These are phyloP conservation scores for Leccinum disarticulatum DNA, from an alignment of 768 basidiomycete species.

Conservation along the genomic window DNA sequence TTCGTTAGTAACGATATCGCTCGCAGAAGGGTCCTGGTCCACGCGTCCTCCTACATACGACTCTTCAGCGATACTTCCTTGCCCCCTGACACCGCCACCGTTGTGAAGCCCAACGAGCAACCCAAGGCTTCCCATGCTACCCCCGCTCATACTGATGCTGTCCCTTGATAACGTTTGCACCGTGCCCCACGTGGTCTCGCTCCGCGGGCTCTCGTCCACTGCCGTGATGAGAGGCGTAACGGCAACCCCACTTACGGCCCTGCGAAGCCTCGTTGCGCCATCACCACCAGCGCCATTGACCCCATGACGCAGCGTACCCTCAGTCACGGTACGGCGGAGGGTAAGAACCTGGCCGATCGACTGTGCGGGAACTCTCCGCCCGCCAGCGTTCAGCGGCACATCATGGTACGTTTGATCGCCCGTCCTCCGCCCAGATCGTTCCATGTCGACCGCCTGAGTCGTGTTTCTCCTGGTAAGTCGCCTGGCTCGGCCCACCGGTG, in stretches of 20 bases:
- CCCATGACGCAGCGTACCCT: slow-evolving; percentile 8
- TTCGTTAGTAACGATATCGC: slow-evolving; percentile 16
- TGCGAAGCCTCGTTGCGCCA: slow-evolving; percentile 8
- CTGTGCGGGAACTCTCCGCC: slow-evolving; percentile 21
- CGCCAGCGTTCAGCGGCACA: slow-evolving; percentile 14
- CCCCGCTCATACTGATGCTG: slow-evolving; percentile 15
- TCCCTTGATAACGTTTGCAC: slow-evolving; percentile 25
- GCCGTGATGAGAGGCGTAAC: slow-evolving; percentile 12
- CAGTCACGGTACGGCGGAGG: slow-evolving; percentile 23
- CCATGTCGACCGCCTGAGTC: slow-evolving; percentile 17
- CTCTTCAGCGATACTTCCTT: slow-evolving; percentile 20
- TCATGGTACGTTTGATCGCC: slow-evolving; percentile 16
- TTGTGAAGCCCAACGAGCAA: slow-evolving; percentile 32
- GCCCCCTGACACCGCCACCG: slow-evolving; percentile 30
- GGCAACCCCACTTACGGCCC: slow-evolving; percentile 9
- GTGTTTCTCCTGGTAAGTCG: slow-evolving; percentile 27
- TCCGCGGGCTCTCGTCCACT: slow-evolving; percentile 31
- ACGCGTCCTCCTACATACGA: slow-evolving; percentile 22
- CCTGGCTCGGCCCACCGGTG: slow-evolving; percentile 22
- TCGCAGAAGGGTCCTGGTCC: slow-evolving; percentile 1
- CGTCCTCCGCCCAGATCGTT: slow-evolving; percentile 20
- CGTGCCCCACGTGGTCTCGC: slow-evolving; percentile 39
- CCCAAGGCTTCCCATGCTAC: slow-evolving; percentile 31
- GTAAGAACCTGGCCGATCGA: slow-evolving; percentile 13
- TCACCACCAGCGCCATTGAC: slow-evolving; percentile 8